These are phyloP conservation scores for Eutrema heterophyllum DNA, from an alignment of 345 rosid species.

Conservation along the genomic window DNA sequence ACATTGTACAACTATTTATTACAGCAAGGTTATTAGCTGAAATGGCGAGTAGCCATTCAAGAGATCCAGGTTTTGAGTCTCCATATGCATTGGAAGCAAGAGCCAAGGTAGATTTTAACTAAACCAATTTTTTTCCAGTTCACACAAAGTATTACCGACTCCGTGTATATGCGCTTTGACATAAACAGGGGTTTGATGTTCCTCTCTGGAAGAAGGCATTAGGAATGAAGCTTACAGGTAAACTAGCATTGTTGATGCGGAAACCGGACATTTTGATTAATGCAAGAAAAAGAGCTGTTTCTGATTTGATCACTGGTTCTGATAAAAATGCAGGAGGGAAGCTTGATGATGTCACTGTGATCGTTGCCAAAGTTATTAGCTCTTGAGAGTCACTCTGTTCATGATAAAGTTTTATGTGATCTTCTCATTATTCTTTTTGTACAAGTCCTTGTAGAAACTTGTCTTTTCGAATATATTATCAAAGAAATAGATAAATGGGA, in stretches of 20 bases:
- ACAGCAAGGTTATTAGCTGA: slow-evolving; percentile 79
- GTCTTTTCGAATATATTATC: not conserved
- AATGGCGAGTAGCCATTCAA: slow-evolving; percentile 59
- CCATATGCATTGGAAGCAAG: slow-evolving; percentile 83
- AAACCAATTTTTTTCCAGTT: not conserved
- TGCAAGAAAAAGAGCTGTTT: not conserved
- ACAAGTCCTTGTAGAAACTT: slow-evolving; percentile 15
- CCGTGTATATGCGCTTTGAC: not conserved
- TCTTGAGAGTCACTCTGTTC: slow-evolving; percentile 24
- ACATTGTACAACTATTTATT: slow-evolving; percentile 32
- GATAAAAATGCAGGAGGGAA: slow-evolving; percentile 64
- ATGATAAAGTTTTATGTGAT: not conserved
- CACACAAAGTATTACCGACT: not conserved
- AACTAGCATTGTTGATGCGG: not conserved
- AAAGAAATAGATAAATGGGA: not conserved
- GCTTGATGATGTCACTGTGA: slow-evolving; percentile 81
- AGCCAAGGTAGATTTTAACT: slow-evolving; percentile 42
- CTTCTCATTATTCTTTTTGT: slow-evolving; percentile 10
- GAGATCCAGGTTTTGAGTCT: slow-evolving; percentile 66
- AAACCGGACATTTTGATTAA: not conserved
- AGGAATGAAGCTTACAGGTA: slow-evolving; percentile 79
- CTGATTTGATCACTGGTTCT: slow-evolving; percentile 10
- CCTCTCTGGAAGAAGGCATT: slow-evolving; percentile 81
- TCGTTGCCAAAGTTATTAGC: slow-evolving; percentile 53
- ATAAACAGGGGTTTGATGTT: slow-evolving; percentile 65